Evolutionary conservation across 768 basidiomycete genomes (phyloP).

Genomic region (Kwoniella bestiolae): DNA sequence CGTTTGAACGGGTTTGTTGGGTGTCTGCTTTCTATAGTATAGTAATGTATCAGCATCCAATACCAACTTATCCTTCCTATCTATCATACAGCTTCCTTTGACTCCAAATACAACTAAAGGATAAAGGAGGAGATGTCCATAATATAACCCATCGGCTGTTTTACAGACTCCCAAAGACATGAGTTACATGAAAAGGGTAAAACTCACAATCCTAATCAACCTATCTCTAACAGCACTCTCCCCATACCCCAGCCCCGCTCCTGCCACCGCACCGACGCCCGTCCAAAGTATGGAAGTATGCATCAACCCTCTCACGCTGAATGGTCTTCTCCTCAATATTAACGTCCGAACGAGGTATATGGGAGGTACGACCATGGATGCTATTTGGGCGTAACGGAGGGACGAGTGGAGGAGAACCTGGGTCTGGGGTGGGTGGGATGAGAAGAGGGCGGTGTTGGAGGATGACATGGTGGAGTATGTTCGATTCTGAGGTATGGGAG

Average conservation of each 20-base stretch:
- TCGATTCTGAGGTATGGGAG: not conserved
- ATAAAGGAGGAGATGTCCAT: no score
- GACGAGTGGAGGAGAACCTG: conserved; percentile 49
- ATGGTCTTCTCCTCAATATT: conserved; percentile 31
- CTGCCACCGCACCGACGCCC: conserved; percentile 33
- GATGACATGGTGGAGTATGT: no score
- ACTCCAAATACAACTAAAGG: no score
- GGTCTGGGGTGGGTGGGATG: conserved; percentile 29
- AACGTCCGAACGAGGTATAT: conserved; percentile 43
- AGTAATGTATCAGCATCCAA: not conserved
- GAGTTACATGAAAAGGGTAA: no score
- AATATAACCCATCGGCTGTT: no score
- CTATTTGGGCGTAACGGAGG: conserved; percentile 49
- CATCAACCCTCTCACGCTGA: conserved; percentile 45
- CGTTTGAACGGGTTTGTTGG: conserved; percentile 49
- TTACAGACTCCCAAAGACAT: no score
- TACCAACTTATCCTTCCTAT: no score
- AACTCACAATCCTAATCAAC: conserved; percentile 40
- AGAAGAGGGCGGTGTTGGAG: conserved; percentile 30
- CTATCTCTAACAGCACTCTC: conserved; percentile 39
- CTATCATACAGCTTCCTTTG: no score
- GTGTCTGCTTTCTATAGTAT: conserved; percentile 19
- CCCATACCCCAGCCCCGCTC: conserved; percentile 34
- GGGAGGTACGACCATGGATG: conserved; percentile 46
- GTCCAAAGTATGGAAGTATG: conserved; percentile 33